These are phyloP conservation scores for Pythium apleroticum DNA, from an alignment of 352 stramenopile species.

Conservation along the genomic window DNA sequence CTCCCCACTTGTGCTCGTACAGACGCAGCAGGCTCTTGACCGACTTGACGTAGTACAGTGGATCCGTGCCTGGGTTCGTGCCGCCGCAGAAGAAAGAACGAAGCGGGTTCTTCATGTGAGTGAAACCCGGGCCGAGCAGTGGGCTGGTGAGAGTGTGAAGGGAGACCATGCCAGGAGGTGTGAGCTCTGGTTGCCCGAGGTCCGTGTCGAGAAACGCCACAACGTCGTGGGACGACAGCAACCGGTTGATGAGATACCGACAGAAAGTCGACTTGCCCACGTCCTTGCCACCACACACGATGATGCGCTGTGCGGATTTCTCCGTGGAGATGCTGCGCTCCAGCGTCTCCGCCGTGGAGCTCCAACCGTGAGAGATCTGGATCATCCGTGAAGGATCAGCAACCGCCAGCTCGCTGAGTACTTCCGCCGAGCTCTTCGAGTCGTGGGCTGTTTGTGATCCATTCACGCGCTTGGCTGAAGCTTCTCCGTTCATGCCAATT, in stretches of 20 bases:
- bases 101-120: conserved; percentile 84
- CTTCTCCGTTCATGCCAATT: neutral
- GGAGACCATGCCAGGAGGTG: conserved; percentile 90
- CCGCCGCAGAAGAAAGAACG: conserved; percentile 77
- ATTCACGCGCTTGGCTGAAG: neutral
- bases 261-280: conserved; percentile 96
- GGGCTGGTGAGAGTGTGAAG: conserved; percentile 88
- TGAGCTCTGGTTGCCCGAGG: conserved; percentile 94
- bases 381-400: conserved; percentile 63
- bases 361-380: conserved; percentile 65
- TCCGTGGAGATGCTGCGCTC: conserved; percentile 34
- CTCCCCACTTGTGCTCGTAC: conserved; percentile 57
- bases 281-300: conserved; percentile 94
- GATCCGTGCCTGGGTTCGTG: conserved; percentile 73
- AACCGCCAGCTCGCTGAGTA: conserved; percentile 55
- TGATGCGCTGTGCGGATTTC: conserved; percentile 48
- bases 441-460: conserved; percentile 2
- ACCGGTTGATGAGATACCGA: conserved; percentile 91
- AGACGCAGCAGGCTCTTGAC: conserved; percentile 69
- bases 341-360: conserved; percentile 41
- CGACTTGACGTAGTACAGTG: conserved; percentile 71
- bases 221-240: conserved; percentile 67
- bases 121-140: conserved; percentile 90
- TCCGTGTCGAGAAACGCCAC: conserved; percentile 96
- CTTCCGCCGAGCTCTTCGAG: conserved; percentile 41